phyloP scores from a whole-genome alignment of 257 asterid genomes.

The Solanum arcanum region DNA sequence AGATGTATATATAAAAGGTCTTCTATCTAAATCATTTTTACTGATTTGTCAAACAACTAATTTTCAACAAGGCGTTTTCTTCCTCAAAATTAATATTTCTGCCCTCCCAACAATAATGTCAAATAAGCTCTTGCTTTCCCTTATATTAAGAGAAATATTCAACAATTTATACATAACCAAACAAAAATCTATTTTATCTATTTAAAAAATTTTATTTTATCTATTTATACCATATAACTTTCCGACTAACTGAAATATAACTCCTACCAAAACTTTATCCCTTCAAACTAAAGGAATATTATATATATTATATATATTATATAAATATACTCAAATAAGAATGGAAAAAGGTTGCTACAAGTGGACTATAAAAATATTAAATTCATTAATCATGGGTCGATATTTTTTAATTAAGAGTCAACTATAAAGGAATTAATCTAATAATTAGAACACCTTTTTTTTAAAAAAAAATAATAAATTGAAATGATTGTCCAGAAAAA shows the following conservation, averaged over 20 bases:
- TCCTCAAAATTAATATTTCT: accelerated
- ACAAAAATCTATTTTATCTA: neutral
- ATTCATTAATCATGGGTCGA: neutral
- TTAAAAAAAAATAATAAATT: no score
- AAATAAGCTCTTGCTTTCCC: neutral
- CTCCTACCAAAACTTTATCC: neutral
- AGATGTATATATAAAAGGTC: no score
- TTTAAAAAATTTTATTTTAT: neutral
- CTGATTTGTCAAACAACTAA: no score
- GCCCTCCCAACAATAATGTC: no score
- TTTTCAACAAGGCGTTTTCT: no score
- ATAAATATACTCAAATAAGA: neutral
- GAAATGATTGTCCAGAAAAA: neutral
- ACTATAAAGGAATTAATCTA: neutral
- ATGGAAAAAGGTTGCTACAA: neutral
- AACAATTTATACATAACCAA: neutral
- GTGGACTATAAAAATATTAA: neutral
- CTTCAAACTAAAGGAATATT: neutral
- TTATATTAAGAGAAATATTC: neutral
- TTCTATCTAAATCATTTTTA: no score
- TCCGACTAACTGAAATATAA: neutral
- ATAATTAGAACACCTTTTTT: neutral
- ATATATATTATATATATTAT: no score
- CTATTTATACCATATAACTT: neutral
- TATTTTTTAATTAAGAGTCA: neutral